These are phyloP conservation scores for Metarhizium anisopliae DNA, from an alignment of 2,329 filamentous ascomycete genomes.

Conservation along the genomic window DNA sequence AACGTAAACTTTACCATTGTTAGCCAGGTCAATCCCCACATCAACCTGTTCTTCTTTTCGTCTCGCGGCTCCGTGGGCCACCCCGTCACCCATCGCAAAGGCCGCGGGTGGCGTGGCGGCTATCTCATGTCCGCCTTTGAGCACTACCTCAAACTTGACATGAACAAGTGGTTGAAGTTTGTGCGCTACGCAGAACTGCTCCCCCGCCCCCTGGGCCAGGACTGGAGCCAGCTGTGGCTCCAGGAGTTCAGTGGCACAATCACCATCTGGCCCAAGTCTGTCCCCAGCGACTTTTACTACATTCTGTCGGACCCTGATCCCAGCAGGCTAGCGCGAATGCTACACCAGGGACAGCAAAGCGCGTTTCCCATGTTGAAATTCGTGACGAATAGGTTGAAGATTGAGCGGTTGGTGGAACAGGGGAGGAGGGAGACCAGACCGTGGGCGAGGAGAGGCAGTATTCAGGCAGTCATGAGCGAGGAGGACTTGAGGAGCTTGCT, in stretches of 20 bases:
- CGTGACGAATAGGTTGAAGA: conserved; percentile 73
- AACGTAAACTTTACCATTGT: conserved; percentile 97
- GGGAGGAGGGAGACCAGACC: conserved; percentile 46
- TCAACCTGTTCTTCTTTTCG: conserved; percentile 98
- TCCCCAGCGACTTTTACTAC: conserved; percentile 69
- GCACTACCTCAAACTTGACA: conserved; percentile 90
- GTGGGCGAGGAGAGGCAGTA: conserved; percentile 38
- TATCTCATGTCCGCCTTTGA: conserved; percentile 89
- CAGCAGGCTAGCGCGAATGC: conserved; percentile 72
- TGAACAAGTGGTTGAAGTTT: conserved; percentile 97
- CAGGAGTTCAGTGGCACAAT: conserved; percentile 92
- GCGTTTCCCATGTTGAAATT: conserved; percentile 90
- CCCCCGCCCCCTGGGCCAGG: conserved; percentile 81
- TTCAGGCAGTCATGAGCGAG: conserved; percentile 53
- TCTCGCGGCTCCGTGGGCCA: conserved; percentile 85
- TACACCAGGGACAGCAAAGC: conserved; percentile 81
- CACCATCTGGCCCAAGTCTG: conserved; percentile 87
- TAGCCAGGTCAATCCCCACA: conserved; percentile 85
- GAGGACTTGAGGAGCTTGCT: conserved; percentile 48
- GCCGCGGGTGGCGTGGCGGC: conserved; percentile 90
- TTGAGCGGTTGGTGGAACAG: conserved; percentile 62
- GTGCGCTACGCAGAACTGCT: conserved; percentile 86
- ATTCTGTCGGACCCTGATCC: conserved; percentile 79
- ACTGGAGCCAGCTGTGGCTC: conserved; percentile 95
- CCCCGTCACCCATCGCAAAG: conserved; percentile 87